These are phyloP conservation scores for Punctularia strigosozonata DNA, from an alignment of 768 basidiomycete species.

Conservation along the genomic window DNA sequence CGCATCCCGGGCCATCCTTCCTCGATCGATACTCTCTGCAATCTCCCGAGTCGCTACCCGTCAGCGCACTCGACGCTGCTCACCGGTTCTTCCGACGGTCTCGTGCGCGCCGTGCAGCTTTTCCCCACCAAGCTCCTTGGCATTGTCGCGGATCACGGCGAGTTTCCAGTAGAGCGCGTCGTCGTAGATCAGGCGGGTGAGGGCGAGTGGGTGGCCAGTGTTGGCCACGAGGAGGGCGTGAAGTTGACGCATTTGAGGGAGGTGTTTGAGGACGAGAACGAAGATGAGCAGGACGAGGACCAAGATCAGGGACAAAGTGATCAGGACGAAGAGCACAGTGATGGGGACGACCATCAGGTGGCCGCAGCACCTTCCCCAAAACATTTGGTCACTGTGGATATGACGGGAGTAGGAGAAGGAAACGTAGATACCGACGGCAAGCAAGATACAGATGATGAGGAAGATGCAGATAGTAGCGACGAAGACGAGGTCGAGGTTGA, in stretches of 20 bases:
- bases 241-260: slow-evolving; percentile 77
- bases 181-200: slow-evolving; percentile 45
- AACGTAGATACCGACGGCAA: slow-evolving; percentile 15
- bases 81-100: slow-evolving; percentile 83
- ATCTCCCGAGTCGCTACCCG: slow-evolving; percentile 50
- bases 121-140: slow-evolving; percentile 86
- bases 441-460: slow-evolving; percentile 15
- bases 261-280: slow-evolving; percentile 51
- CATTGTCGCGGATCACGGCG: slow-evolving; percentile 83
- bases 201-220: slow-evolving; percentile 85
- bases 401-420: not conserved
- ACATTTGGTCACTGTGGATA: no score
- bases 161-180: slow-evolving; percentile 86
- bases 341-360: slow-evolving; percentile 15
- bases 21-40: slow-evolving; percentile 80
- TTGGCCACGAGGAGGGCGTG: slow-evolving; percentile 79
- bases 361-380: no score
- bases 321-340: slow-evolving; percentile 16
- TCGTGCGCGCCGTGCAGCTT: slow-evolving; percentile 77
- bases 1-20: slow-evolving; percentile 85
- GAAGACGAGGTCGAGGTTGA: slow-evolving; percentile 18
- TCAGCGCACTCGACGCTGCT: slow-evolving; percentile 57
- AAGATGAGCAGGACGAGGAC: slow-evolving; percentile 22
- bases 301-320: slow-evolving; percentile 21
- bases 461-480: slow-evolving; percentile 10